Conservation (phyloP, 768 basidiomycete species). For the Serendipita indica region DNA sequence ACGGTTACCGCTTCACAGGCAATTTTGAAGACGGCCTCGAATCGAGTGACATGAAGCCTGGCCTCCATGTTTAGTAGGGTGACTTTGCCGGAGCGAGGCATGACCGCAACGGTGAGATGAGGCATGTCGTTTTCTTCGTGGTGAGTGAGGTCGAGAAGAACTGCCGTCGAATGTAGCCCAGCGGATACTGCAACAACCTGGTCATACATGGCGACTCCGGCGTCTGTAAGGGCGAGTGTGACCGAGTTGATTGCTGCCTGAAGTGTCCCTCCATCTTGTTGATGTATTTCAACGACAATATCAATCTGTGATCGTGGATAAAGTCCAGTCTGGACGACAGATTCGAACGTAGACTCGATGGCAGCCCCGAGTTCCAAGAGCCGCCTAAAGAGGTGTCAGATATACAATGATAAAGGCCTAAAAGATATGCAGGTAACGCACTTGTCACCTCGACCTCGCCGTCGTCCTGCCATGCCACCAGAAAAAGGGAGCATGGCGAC, state of each 20-base stretch:
- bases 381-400: slow-evolving; percentile 36
- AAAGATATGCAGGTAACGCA: slow-evolving; percentile 31
- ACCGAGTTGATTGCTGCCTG: slow-evolving; percentile 90
- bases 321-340: slow-evolving; percentile 76
- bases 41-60: slow-evolving; percentile 72
- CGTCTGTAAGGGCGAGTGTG: slow-evolving; percentile 77
- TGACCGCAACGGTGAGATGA: slow-evolving; percentile 71
- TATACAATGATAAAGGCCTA: neutral
- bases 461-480: slow-evolving; percentile 54
- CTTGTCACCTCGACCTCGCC: slow-evolving; percentile 74
- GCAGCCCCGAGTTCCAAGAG: slow-evolving; percentile 73
- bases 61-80: slow-evolving; percentile 90
- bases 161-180: slow-evolving; percentile 66
- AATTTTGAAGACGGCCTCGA: slow-evolving; percentile 2
- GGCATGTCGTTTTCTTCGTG: slow-evolving; percentile 89
- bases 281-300: slow-evolving; percentile 81
- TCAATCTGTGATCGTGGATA: slow-evolving; percentile 94
- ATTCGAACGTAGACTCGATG: slow-evolving; percentile 91
- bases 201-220: slow-evolving; percentile 82
- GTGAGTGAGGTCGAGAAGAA: slow-evolving; percentile 74
- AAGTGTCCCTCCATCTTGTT: slow-evolving; percentile 78
- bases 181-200: slow-evolving; percentile 83
- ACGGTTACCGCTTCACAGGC: neutral
- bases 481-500: slow-evolving; percentile 79
- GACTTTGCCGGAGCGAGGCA: slow-evolving; percentile 75